These are phyloP conservation scores for Rhinocladiella mackenziei DNA, from an alignment of 2,329 filamentous ascomycete species.

Conservation along the genomic window DNA sequence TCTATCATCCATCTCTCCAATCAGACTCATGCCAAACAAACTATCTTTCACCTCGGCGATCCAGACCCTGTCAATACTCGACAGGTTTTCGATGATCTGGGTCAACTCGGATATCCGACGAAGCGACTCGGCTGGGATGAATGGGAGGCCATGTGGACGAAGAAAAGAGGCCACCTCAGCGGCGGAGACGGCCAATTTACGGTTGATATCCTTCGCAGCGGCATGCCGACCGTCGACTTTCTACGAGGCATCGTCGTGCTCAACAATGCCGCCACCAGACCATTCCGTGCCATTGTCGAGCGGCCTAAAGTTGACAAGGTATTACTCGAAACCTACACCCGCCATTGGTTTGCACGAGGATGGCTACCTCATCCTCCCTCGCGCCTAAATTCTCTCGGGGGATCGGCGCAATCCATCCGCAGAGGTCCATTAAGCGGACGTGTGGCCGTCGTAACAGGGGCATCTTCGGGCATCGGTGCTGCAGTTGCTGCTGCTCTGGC, in stretches of 20 bases:
- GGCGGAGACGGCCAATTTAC: constrained; percentile 70
- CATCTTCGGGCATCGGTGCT: constrained; percentile 38
- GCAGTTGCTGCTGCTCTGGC: constrained; percentile 34
- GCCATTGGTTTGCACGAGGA: constrained; percentile 74
- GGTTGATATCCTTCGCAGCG: constrained; percentile 71
- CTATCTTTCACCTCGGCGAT: constrained; percentile 70
- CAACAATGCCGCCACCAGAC: constrained; percentile 64
- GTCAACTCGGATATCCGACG: constrained; percentile 67
- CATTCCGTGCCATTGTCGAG: constrained; percentile 55
- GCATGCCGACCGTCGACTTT: constrained; percentile 73
- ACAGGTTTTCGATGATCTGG: constrained; percentile 61
- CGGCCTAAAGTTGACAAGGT: constrained; percentile 65
- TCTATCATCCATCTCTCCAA: constrained; percentile 68
- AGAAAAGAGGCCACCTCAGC: constrained; percentile 62
- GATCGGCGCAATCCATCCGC: constrained; percentile 43
- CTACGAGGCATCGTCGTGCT: constrained; percentile 68
- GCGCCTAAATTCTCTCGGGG: constrained; percentile 45
- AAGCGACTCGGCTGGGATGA: constrained; percentile 64
- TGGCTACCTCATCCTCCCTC: constrained; percentile 66
- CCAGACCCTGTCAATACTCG: constrained; percentile 64
- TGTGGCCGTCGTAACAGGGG: constrained; percentile 38
- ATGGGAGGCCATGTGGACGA: constrained; percentile 70
- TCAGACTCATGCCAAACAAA: constrained; percentile 58
- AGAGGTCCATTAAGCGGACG: constrained; percentile 50
- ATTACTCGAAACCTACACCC: constrained; percentile 72